A percentile compares a stretch with the other conserved stretches of the same genome.
Conservation (phyloP, 2,329 filamentous ascomycete species). For the Paracamarosporium sp. region DNA sequence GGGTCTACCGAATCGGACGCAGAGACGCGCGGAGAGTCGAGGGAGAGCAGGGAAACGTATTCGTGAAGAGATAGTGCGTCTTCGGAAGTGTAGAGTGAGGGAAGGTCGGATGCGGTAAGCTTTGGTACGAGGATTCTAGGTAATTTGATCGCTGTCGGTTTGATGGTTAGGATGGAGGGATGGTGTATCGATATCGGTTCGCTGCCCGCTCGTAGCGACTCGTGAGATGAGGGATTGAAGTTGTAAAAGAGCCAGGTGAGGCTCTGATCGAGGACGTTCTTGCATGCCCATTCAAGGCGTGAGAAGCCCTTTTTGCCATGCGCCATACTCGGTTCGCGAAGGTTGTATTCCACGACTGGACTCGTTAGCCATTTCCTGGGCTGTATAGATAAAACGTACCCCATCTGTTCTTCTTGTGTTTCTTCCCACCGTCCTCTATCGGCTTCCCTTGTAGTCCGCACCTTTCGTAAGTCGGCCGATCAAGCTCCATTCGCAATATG, state of each 20-base stretch:
- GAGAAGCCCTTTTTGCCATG: constrained; percentile 85
- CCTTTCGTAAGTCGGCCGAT: constrained; percentile 81
- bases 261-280: constrained; percentile 73
- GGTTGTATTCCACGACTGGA: constrained; percentile 76
- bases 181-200: constrained; percentile 38
- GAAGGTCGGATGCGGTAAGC: constrained; percentile 24
- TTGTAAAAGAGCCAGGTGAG: constrained; percentile 82
- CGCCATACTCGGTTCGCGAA: constrained; percentile 77
- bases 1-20: constrained; percentile 67
- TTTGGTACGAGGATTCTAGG: constrained; percentile 34
- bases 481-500: constrained; percentile 75
- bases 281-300: constrained; percentile 77
- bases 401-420: constrained; percentile 75
- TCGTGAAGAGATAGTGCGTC: constrained; percentile 73
- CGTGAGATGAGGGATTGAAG: constrained; percentile 40
- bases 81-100: constrained; percentile 61
- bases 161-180: constrained; percentile 36
- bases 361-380: not conserved
- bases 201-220: constrained; percentile 31
- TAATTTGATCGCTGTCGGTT: constrained; percentile 29
- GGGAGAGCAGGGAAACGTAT: constrained; percentile 73
- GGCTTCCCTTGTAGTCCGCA: constrained; percentile 80
- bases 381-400: constrained; percentile 55
- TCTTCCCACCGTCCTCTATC: constrained; percentile 62
- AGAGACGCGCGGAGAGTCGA: constrained; percentile 69